Evolutionary conservation across 176 grass and related monocot species (phyloP).

Genomic region (Aechmea fasciata): DNA sequence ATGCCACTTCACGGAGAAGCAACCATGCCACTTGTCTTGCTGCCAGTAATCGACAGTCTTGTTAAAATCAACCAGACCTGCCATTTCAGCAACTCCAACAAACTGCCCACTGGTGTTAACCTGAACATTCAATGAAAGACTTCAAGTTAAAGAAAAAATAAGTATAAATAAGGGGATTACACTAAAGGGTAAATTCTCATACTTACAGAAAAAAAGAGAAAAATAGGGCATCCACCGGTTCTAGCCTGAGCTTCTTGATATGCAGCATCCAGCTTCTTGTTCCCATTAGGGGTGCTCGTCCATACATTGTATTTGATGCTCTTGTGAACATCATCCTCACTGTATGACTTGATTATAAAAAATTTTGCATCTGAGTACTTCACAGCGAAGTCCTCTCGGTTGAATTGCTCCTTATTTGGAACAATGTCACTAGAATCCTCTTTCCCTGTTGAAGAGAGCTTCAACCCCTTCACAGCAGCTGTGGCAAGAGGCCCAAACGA

Average conservation of each 20-base stretch:
- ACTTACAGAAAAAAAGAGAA: slow-evolving; percentile 96
- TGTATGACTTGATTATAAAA: slow-evolving; percentile 90
- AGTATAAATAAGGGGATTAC: slow-evolving; percentile 1
- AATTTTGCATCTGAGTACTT: slow-evolving; percentile 78
- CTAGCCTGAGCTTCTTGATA: slow-evolving; percentile 73
- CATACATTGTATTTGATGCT: slow-evolving; percentile 93
- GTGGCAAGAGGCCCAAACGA: slow-evolving; percentile 48
- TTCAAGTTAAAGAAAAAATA: background rate
- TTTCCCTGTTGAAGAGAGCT: slow-evolving; percentile 40
- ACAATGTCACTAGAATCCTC: slow-evolving; percentile 25
- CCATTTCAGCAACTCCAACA: slow-evolving; percentile 90
- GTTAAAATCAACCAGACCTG: slow-evolving; percentile 78
- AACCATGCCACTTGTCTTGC: slow-evolving; percentile 98
- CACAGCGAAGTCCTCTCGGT: slow-evolving; percentile 52
- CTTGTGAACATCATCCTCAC: slow-evolving; percentile 97
- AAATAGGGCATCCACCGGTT: slow-evolving; percentile 58
- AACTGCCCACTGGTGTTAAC: slow-evolving; percentile 94
- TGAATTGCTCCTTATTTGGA: slow-evolving; percentile 57
- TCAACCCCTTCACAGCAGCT: slow-evolving; percentile 62
- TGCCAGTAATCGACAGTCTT: slow-evolving; percentile 96
- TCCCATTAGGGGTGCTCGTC: slow-evolving; percentile 95
- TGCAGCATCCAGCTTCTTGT: slow-evolving; percentile 92
- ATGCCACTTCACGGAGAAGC: slow-evolving; percentile 88
- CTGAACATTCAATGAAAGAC: slow-evolving; percentile 25
- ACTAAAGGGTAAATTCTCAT: background rate